Evolutionary conservation across 805 yeast genomes (phyloP).

Genomic region (Candida insectorum): DNA sequence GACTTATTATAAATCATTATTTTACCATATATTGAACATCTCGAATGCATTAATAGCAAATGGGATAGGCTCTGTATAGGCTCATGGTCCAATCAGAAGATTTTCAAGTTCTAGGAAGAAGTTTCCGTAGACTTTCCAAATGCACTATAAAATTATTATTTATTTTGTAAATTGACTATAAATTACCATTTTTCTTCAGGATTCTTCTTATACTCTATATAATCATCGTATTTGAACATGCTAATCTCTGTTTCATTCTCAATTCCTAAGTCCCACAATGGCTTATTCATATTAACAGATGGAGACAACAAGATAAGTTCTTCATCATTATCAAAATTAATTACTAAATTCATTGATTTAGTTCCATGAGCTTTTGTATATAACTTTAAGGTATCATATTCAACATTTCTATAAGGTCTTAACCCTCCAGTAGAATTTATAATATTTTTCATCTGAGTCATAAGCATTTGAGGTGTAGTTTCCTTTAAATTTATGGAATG

Average conservation of each 20-base stretch:
- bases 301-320: conserved; percentile 55
- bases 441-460: conserved; percentile 45
- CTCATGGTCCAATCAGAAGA: too few species aligned
- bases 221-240: conserved; percentile 66
- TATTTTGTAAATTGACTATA: too few species aligned
- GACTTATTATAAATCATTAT: too few species aligned
- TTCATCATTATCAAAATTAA: conserved; percentile 78
- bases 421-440: conserved; percentile 60
- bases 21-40: too few species aligned
- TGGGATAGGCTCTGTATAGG: too few species aligned
- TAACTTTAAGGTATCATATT: conserved; percentile 72
- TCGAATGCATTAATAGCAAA: too few species aligned
- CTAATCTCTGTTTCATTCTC: conserved; percentile 93
- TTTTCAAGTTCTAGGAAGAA: too few species aligned
- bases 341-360: conserved; percentile 87
- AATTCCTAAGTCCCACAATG: conserved; percentile 37
- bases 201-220: conserved; percentile 64
- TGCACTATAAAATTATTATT: too few species aligned
- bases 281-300: conserved; percentile 13
- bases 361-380: conserved; percentile 95
- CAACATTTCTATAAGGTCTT: conserved; percentile 79
- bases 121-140: too few species aligned
- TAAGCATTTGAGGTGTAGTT: conserved; percentile 63
- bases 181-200: conserved; percentile 90
- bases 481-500: conserved; percentile 65